A percentile compares a stretch with the other conserved stretches of the same genome.
Evolutionary conservation across 2,329 filamentous ascomycete genomes (phyloP).

Genomic region (Elsinoe perseae): DNA sequence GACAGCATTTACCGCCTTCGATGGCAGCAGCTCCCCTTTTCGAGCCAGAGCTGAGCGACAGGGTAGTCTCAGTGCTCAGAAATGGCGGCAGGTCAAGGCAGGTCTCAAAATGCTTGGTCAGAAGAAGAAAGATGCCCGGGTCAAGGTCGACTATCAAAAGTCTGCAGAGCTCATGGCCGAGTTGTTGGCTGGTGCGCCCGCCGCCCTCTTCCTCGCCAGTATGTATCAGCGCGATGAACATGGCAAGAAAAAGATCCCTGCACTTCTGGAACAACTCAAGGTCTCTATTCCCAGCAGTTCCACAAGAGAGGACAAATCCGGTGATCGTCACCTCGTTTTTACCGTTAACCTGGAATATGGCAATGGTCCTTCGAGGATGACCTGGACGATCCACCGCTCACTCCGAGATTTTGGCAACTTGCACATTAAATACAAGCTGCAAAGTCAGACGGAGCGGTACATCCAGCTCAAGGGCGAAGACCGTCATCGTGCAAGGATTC

Average conservation of each 20-base stretch:
- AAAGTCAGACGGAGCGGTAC: conserved; percentile 75
- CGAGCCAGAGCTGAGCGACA: conserved; percentile 40
- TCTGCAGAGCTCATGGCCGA: conserved; percentile 96
- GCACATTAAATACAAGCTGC: conserved; percentile 86
- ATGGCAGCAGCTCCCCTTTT: conserved; percentile 34
- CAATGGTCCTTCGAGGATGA: conserved; percentile 90
- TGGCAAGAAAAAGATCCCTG: conserved; percentile 87
- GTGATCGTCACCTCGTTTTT: conserved; percentile 73
- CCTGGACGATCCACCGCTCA: conserved; percentile 84
- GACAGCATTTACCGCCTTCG: conserved; percentile 37
- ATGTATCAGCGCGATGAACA: conserved; percentile 98
- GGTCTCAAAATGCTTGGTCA: conserved; percentile 70
- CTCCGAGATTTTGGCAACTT: conserved; percentile 86
- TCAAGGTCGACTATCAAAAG: conserved; percentile 83
- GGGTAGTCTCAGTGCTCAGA: conserved; percentile 54
- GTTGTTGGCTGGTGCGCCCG: conserved; percentile 82
- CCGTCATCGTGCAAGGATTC: conserved; percentile 63
- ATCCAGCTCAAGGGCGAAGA: conserved; percentile 63
- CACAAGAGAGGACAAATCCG: conserved; percentile 52
- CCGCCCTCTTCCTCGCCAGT: conserved; percentile 86
- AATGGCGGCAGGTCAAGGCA: conserved; percentile 90
- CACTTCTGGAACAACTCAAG: conserved; percentile 90
- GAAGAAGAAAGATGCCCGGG: conserved; percentile 77
- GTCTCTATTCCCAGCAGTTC: conserved; percentile 74
- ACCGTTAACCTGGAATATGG: conserved; percentile 93